Percentiles rank a stretch among this genome's conserved stretches.
Conservation (phyloP, 106 monocot genomes). For the Xerophyta viscosa region DNA sequence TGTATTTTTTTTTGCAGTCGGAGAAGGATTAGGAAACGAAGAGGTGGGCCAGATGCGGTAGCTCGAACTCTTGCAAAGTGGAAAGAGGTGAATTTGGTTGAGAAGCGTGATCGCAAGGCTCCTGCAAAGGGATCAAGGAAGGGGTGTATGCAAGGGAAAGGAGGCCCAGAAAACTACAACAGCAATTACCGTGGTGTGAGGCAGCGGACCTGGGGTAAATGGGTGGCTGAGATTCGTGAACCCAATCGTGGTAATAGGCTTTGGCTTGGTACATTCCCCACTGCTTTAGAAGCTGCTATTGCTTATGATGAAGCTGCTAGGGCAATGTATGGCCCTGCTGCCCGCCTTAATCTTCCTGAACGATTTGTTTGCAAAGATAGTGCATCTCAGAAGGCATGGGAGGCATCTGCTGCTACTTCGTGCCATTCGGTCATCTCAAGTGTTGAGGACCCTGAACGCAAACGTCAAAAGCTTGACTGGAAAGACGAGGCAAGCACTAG, state of each 20-base stretch:
- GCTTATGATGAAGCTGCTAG: constrained; percentile 80
- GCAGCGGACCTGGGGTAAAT: constrained; percentile 88
- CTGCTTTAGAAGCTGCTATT: constrained; percentile 48
- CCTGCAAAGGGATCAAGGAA: constrained; percentile 83
- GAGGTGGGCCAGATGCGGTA: constrained; percentile 20
- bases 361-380: background rate
- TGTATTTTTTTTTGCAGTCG: too few species aligned
- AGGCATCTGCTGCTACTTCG: background rate
- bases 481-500: background rate
- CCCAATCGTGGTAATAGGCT: constrained; percentile 57
- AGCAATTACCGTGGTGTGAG: constrained; percentile 72
- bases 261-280: constrained; percentile 80
- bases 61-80: constrained; percentile 21
- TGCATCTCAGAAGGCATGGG: too few species aligned
- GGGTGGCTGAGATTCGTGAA: constrained; percentile 89
- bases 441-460: background rate
- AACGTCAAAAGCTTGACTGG: background rate
- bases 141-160: constrained; percentile 81
- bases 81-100: constrained; percentile 14
- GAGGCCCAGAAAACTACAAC: constrained; percentile 66
- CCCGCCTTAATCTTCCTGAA: constrained; percentile 52
- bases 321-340: constrained; percentile 58
- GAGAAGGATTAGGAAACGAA: constrained; percentile 9
- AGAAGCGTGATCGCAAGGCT: constrained; percentile 14
- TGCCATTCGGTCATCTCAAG: constrained; percentile 8